phyloP scores from a whole-genome alignment of 2,329 filamentous ascomycete genomes.

The Fusarium dimerum region DNA sequence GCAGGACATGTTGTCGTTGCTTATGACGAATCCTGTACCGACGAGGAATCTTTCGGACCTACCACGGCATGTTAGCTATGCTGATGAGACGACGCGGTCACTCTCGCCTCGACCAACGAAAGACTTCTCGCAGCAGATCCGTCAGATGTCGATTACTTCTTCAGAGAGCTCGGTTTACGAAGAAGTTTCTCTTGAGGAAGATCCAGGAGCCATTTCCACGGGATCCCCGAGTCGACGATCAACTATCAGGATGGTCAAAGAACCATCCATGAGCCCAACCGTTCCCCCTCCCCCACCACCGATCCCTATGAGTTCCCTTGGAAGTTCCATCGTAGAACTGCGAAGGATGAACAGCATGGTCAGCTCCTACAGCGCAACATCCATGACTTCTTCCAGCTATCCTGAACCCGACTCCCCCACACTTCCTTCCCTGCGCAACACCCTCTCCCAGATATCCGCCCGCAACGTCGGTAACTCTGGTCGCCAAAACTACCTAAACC shows the following conservation, averaged over 20 bases:
- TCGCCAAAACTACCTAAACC: slow-evolving; percentile 48
- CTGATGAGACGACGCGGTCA: slow-evolving; percentile 29
- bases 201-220: slow-evolving; percentile 18
- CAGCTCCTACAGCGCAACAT: slow-evolving; percentile 45
- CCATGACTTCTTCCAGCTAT: slow-evolving; percentile 33
- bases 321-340: slow-evolving; percentile 52
- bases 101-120: slow-evolving; percentile 29
- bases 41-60: slow-evolving; percentile 32
- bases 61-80: slow-evolving; percentile 28
- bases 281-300: slow-evolving; percentile 5
- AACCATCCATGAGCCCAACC: background rate
- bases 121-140: slow-evolving; percentile 17
- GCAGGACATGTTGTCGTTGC: slow-evolving; percentile 34
- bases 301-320: slow-evolving; percentile 28
- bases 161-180: slow-evolving; percentile 29
- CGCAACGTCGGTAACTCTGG: slow-evolving; percentile 37
- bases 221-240: slow-evolving; percentile 26
- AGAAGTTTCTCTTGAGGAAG: slow-evolving; percentile 11
- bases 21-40: slow-evolving; percentile 26
- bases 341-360: slow-evolving; percentile 59
- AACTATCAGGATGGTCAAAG: slow-evolving; percentile 13
- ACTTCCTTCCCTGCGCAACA: slow-evolving; percentile 41
- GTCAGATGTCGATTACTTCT: slow-evolving; percentile 24
- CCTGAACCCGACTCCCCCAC: slow-evolving; percentile 40
- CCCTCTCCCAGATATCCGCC: slow-evolving; percentile 35